Percentiles rank a stretch among this genome's conserved stretches.
Evolutionary conservation across 495 filamentous ascomycete species (phyloP).

Genomic region (Penicillium pancosmium): DNA sequence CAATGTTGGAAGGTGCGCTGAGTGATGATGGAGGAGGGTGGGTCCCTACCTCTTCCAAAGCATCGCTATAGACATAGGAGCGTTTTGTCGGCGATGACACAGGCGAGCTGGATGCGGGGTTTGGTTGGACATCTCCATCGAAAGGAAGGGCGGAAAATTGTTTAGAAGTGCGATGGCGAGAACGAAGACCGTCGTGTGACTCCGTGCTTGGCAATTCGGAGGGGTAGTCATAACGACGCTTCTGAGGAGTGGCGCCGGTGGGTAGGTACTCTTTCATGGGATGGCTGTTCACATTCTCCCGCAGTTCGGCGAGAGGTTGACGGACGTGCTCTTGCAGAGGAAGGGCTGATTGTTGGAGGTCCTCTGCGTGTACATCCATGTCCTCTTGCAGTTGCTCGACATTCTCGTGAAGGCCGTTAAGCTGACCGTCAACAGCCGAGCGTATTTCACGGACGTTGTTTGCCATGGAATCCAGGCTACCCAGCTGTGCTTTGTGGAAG

Average conservation of each 20-base stretch:
- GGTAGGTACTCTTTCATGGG: constrained; percentile 74
- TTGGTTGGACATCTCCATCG: constrained; percentile 32
- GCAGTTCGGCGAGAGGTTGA: constrained; percentile 69
- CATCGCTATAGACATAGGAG: constrained; percentile 47
- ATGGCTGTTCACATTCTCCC: constrained; percentile 61
- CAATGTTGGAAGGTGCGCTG: constrained; percentile 44
- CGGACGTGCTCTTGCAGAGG: constrained; percentile 63
- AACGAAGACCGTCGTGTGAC: constrained; percentile 66
- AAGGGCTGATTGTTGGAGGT: constrained; percentile 56
- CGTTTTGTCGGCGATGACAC: constrained; percentile 38
- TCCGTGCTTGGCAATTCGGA: constrained; percentile 76
- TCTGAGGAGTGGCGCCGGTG: constrained; percentile 85
- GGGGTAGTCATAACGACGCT: constrained; percentile 74
- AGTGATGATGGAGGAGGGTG: constrained; percentile 37
- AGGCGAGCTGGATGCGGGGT: constrained; percentile 28
- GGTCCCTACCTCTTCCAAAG: constrained; percentile 45
- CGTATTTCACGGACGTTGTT: constrained; percentile 71
- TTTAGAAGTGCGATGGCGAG: constrained; percentile 52
- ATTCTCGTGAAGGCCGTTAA: constrained; percentile 62
- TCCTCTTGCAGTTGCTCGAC: constrained; percentile 66
- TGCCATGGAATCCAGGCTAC: constrained; percentile 62
- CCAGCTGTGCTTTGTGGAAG: constrained; percentile 68
- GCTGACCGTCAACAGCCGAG: constrained; percentile 63
- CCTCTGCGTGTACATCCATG: constrained; percentile 54
- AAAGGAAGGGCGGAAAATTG: constrained; percentile 42